Base-by-base conservation (phyloP, 768 basidiomycete species). In the Hericium rajendrae region DNA sequence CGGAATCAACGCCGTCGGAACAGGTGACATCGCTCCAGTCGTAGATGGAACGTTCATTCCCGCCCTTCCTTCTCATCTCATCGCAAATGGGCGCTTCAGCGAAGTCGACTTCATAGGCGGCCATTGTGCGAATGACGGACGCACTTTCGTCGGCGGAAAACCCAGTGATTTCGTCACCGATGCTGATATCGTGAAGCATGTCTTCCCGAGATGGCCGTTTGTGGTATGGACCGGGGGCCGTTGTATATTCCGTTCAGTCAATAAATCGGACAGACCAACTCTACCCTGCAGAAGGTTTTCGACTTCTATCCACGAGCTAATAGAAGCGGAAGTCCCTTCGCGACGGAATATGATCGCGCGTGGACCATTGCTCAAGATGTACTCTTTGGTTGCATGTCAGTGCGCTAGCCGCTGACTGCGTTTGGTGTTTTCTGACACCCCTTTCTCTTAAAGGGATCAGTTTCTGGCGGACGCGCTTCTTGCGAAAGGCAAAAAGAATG, bases 311-410 rank as follows among this genome's bases (percentile, higher is more conserved):
- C 74, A 8, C 58, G 66, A 20, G 72, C 75, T 4, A 66, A 63
- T 16, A 57, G 65, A 0, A 41, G 66, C 10, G 72, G 70, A 38
- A 73, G 73, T 60, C 69, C 71, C 4, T 76, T 74, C 56, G 59
- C 67, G 10, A 73, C 72, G 3, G 66, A 76, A 50, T 77, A 68
- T 57, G 75, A 77, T 28, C 69, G 73, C 18, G 73, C 74, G 4
- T 69, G 64, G 51, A 69, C 71, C 2, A 76, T 77, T 62, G 74
- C 72, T 28, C 73, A 73, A 12, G 74, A 77, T 8, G 70, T 71
- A 0, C 64, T 74, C 8, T 76, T 76, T 58, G 71, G 72, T 10
- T 77, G 75, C 73, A 73, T 77, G 76, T 75, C n/a, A 46, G 26
- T 24, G 32, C 49, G 13, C 16, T 51, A n/a, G 32, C 26, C 49